Conservation (phyloP, 2,329 filamentous ascomycete genomes). For the Scedosporium aurantiacum region DNA sequence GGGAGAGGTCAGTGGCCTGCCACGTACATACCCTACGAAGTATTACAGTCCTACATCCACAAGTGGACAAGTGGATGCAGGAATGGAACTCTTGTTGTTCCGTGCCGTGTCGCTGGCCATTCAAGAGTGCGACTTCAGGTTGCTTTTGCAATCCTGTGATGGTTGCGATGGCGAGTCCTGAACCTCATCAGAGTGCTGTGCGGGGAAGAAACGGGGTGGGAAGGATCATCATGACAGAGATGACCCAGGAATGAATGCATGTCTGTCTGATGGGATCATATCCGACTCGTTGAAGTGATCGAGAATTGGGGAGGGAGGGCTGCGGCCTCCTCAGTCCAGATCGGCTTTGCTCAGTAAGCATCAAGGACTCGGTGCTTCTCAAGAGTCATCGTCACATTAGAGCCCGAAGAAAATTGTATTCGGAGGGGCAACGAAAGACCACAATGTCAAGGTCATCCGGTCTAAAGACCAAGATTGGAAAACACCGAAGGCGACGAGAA, state of each 20-base stretch:
- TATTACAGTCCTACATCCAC: too few relatives aligned
- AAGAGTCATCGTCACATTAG: neutral
- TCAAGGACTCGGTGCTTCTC: neutral
- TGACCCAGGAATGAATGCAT: neutral
- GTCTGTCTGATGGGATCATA: neutral
- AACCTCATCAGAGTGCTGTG: neutral
- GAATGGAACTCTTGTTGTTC: slow-evolving; percentile 1
- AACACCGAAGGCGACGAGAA: neutral
- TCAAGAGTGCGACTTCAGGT: neutral
- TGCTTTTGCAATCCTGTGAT: neutral
- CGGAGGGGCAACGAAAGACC: neutral
- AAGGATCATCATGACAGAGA: neutral
- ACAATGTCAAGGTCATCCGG: neutral
- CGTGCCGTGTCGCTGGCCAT: neutral
- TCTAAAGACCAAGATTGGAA: neutral
- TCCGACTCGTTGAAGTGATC: neutral
- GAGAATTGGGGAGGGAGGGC: neutral
- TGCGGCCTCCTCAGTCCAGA: neutral
- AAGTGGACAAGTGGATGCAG: neutral
- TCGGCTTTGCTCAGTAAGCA: neutral
- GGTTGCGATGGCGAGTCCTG: neutral
- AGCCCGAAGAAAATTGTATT: neutral
- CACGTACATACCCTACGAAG: too few relatives aligned
- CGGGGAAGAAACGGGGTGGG: neutral
- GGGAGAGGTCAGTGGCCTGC: neutral